Evolutionary conservation across 352 stramenopile species (phyloP).

Genomic region (Phytophthora fragariaefolia): DNA sequence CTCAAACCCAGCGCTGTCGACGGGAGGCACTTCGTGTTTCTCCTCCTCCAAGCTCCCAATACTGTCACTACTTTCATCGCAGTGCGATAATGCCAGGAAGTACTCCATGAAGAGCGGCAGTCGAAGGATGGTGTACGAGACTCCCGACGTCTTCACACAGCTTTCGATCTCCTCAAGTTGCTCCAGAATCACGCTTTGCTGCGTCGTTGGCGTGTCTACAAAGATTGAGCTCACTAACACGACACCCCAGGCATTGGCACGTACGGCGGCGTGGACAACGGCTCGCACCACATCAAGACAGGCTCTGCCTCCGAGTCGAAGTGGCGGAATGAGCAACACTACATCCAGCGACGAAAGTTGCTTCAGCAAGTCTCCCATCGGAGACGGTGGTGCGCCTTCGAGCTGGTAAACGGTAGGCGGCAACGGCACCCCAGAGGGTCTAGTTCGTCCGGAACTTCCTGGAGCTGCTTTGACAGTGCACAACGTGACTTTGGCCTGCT

Average conservation of each 20-base stretch:
- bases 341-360: slow-evolving; percentile 73
- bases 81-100: slow-evolving; percentile 59
- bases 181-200: slow-evolving; percentile 49
- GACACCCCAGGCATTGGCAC: slow-evolving; percentile 72
- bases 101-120: slow-evolving; percentile 86
- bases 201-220: slow-evolving; percentile 40
- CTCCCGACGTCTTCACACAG: slow-evolving; percentile 60
- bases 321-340: slow-evolving; percentile 71
- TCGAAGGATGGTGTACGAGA: slow-evolving; percentile 67
- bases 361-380: slow-evolving; percentile 60
- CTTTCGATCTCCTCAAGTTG: slow-evolving; percentile 70
- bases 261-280: slow-evolving; percentile 55
- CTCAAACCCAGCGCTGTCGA: slow-evolving; percentile 15
- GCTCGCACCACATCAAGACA: slow-evolving; percentile 66
- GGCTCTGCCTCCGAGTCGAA: slow-evolving; percentile 52
- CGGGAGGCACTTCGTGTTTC: slow-evolving; percentile 22
- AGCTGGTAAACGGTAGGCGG: slow-evolving; percentile 52
- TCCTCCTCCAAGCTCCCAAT: slow-evolving; percentile 38
- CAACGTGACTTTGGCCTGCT: slow-evolving; percentile 75
- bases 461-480: slow-evolving; percentile 70
- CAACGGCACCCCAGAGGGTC: slow-evolving; percentile 9
- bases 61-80: slow-evolving; percentile 21
- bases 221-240: slow-evolving; percentile 79
- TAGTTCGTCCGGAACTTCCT: slow-evolving; percentile 12
- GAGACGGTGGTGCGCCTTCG: slow-evolving; percentile 42